A percentile compares a stretch with the other conserved stretches of the same genome.
Evolutionary conservation across 2,329 filamentous ascomycete genomes (phyloP).

Genomic region (Zymoseptoria ardabiliae): DNA sequence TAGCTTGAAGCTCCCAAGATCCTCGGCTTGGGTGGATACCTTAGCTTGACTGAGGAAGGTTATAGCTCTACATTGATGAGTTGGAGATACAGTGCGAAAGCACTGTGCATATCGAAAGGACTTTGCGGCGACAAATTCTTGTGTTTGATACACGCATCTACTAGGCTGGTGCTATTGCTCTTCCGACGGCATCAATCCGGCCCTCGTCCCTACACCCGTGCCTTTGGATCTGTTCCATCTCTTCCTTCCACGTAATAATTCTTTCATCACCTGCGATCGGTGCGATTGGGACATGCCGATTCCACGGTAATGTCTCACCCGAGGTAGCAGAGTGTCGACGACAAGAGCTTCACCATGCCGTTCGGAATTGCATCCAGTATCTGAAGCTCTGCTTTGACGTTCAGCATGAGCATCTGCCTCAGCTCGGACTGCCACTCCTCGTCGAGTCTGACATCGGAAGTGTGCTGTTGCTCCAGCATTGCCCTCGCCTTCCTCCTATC

Average conservation of each 20-base stretch:
- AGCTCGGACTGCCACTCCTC: slow-evolving; percentile 44
- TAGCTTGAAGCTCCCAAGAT: neutral
- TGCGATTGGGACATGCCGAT: too few species aligned
- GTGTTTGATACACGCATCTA: neutral
- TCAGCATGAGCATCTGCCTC: slow-evolving; percentile 66
- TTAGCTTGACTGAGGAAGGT: neutral
- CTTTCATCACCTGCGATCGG: too few species aligned
- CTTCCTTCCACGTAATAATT: too few species aligned
- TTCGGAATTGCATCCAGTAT: slow-evolving; percentile 24
- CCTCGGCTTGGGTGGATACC: neutral
- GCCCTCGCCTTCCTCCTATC: slow-evolving; percentile 53
- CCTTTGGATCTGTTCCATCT: too few species aligned
- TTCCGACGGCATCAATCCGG: too few species aligned
- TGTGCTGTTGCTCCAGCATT: slow-evolving; percentile 37
- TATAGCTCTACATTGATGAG: neutral
- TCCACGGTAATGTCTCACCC: neutral
- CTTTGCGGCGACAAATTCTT: neutral
- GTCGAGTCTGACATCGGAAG: neutral
- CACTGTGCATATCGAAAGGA: neutral
- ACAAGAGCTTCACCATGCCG: slow-evolving; percentile 21
- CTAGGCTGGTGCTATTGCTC: too few species aligned
- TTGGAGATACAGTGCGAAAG: neutral
- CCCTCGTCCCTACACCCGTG: too few species aligned
- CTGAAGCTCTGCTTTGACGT: slow-evolving; percentile 72
- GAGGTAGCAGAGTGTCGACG: neutral